These are phyloP conservation scores for Bretziella fagacearum DNA, from an alignment of 2,329 filamentous ascomycete genomes.

Conservation along the genomic window DNA sequence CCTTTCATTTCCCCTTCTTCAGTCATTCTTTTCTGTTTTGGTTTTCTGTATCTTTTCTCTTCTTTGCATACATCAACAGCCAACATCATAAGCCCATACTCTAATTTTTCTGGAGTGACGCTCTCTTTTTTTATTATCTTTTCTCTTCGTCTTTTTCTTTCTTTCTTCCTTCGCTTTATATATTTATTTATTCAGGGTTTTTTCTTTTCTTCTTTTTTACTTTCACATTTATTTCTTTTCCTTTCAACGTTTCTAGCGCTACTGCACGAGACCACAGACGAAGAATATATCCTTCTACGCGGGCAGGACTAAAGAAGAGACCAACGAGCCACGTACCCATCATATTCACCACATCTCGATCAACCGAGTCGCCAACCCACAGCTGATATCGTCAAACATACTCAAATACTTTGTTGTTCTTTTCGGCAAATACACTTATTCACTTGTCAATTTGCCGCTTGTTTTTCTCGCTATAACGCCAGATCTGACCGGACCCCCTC, in stretches of 20 bases:
- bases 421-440: too few species aligned
- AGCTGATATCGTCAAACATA: background rate
- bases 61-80: background rate
- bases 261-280: background rate
- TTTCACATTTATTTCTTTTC: background rate
- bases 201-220: background rate
- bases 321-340: background rate
- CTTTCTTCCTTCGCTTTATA: background rate
- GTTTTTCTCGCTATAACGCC: background rate
- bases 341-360: background rate
- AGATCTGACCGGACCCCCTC: background rate
- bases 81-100: background rate
- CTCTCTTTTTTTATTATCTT: background rate
- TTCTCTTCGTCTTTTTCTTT: background rate
- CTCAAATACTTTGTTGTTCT: too few species aligned
- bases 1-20: constrained; percentile 5
- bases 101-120: background rate
- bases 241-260: background rate
- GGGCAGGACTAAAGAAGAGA: too few species aligned
- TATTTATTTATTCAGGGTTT: too few species aligned
- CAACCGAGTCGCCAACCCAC: background rate
- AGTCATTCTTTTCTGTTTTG: background rate
- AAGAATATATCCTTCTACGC: background rate
- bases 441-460: background rate
- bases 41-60: background rate